Evolutionary conservation across 2,329 filamentous ascomycete genomes (phyloP), one percentile per base, ranked within the genome.

Genomic region (Nectriaceae sp.): DNA sequence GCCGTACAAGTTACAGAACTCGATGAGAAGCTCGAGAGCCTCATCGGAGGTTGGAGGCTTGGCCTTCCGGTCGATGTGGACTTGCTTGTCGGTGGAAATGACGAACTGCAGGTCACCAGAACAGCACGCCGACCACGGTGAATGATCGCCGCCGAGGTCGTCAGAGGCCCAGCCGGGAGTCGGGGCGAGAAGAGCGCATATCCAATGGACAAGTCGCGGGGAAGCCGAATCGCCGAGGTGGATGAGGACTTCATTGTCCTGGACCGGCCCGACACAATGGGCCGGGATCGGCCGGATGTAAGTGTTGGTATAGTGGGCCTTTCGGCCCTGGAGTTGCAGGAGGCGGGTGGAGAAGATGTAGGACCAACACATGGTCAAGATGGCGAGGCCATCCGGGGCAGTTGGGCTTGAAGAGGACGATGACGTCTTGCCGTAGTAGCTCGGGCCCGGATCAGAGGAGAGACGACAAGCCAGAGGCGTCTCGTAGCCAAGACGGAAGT

Each of bases 281-380:
- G 46, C 52, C 50, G 57, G 51, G 46, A 58, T 43, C 44, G 60
- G 56, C 39, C 42, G 56, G 50, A 62, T 44, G 54, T 48, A 57
- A 21, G 44, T 49, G 47, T 58, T 47, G 43, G 57, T 62, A 50
- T 59, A 63, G 52, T 55, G 58, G 49, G 49, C 42, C 50, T 44
- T 46, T 20, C 55, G 57, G 16, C 54, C 42, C 47, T 63, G 60
- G 31, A 63, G 60, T 47, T 63, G 55, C 52, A 63, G 57, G 38
- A 63, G 55, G 26, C 56, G 56, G 24, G 58, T 60, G 53, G 60
- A 63, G 58, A 63, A 55, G 36, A 63, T 53, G 42, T 63, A 63
- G 46, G 60, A 63, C 60, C 60, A 63, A 41, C 58, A 60, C 49
- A 63, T 49, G 50, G 58, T 56, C 44, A 63, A 39, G 43, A 62